Evolutionary conservation across 2,329 filamentous ascomycete genomes (phyloP).

Genomic region (Aureobasidium zeae): DNA sequence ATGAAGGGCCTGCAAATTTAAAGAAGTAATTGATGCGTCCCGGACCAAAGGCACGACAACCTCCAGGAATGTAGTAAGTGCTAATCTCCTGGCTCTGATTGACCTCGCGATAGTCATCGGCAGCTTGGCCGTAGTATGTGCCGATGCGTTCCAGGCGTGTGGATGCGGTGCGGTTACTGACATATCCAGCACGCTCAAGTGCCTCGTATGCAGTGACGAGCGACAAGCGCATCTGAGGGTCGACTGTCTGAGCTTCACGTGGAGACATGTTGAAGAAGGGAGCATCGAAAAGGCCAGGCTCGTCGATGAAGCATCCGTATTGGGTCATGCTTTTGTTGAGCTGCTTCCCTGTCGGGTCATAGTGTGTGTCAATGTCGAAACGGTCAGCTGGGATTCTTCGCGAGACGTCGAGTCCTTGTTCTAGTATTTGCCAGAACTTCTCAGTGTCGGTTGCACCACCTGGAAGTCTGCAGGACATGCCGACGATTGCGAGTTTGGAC

Average conservation of each 20-base stretch:
- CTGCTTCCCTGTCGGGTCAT: constrained; percentile 13
- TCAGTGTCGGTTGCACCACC: constrained; percentile 17
- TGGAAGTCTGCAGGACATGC: constrained; percentile 23
- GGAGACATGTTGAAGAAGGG: constrained; percentile 18
- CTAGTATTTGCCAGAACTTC: no score
- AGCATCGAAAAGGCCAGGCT: constrained; percentile 17
- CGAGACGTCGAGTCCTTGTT: no score
- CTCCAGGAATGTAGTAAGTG: constrained; percentile 25
- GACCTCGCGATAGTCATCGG: constrained; percentile 27
- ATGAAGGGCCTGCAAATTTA: constrained; percentile 22
- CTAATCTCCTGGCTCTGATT: constrained; percentile 22
- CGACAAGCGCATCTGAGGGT: constrained; percentile 19
- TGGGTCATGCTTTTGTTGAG: constrained; percentile 14
- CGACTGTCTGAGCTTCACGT: constrained; percentile 16
- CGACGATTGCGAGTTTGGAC: constrained; percentile 22
- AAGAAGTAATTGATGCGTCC: constrained; percentile 25
- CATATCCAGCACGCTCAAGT: constrained; percentile 21
- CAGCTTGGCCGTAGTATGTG: constrained; percentile 28
- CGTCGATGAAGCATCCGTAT: constrained; percentile 16
- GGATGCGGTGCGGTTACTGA: constrained; percentile 25
- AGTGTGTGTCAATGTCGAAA: no score
- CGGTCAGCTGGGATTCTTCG: no score
- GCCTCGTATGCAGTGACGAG: constrained; percentile 25
- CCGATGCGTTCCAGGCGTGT: constrained; percentile 26
- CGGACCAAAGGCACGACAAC: constrained; percentile 23